Evolutionary conservation across 345 rosid genomes (phyloP).

Genomic region (Eucalyptus microcorys): DNA sequence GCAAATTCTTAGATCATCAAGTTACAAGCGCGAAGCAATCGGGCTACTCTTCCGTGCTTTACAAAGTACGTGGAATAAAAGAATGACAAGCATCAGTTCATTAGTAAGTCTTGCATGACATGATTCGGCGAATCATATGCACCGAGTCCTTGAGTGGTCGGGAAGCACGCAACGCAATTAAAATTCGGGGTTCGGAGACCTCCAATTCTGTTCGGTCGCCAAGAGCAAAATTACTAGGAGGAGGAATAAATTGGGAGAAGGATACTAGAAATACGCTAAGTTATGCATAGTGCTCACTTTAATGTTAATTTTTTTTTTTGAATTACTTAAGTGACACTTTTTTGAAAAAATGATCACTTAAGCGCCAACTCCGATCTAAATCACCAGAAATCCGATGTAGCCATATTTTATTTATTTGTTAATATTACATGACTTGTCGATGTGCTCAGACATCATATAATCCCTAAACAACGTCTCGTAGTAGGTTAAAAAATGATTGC

Average conservation of each 20-base stretch:
- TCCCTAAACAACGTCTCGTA: too few species aligned
- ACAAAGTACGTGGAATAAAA: not conserved
- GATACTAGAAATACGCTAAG: too few species aligned
- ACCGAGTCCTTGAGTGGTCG: not conserved
- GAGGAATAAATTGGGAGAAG: too few species aligned
- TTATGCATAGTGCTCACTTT: too few species aligned
- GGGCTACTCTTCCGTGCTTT: not conserved
- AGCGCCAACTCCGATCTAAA: rapidly evolving
- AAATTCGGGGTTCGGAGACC: too few species aligned
- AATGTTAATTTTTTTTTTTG: too few species aligned
- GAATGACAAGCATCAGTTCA: not conserved
- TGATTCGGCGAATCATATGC: not conserved
- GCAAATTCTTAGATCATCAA: not conserved
- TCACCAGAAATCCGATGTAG: rapidly evolving
- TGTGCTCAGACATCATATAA: rapidly evolving
- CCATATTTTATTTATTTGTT: too few species aligned
- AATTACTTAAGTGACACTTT: too few species aligned
- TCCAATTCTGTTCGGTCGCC: not conserved
- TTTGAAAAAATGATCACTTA: too few species aligned
- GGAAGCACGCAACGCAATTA: not conserved
- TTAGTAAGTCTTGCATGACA: not conserved
- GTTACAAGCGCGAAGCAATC: not conserved
- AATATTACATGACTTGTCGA: rapidly evolving
- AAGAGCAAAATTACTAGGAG: not conserved
- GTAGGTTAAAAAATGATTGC: too few species aligned